These are phyloP conservation scores for Botrytis sinoallii DNA, from an alignment of 2,329 filamentous ascomycete genomes.

Conservation along the genomic window DNA sequence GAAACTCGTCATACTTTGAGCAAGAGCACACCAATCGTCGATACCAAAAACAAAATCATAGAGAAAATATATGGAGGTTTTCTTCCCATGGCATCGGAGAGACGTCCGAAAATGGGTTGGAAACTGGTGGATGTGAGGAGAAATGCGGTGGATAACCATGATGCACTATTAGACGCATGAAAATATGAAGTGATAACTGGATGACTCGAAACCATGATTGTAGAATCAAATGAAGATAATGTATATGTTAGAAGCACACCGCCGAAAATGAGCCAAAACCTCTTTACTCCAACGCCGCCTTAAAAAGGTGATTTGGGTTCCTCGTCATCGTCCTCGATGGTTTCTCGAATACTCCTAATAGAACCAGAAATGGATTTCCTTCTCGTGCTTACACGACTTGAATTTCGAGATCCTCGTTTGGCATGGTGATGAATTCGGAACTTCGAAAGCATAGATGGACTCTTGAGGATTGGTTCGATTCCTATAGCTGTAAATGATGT, in stretches of 20 bases:
- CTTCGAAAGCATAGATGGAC: conserved; percentile 35
- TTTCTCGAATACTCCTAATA: conserved; percentile 22
- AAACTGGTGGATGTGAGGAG: conserved; percentile 73
- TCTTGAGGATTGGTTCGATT: conserved; percentile 35
- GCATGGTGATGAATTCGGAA: conserved; percentile 30
- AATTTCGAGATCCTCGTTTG: conserved; percentile 21
- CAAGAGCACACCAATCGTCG: conserved; percentile 69
- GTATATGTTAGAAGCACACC: conserved; percentile 58
- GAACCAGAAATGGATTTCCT: conserved; percentile 29
- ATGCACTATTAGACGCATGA: conserved; percentile 71
- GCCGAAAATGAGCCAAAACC: conserved; percentile 61
- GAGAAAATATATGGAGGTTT: conserved; percentile 63
- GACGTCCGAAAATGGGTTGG: conserved; percentile 69
- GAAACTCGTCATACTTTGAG: conserved; percentile 64
- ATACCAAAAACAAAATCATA: conserved; percentile 59
- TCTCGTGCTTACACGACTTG: conserved; percentile 26
- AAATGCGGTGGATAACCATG: conserved; percentile 79
- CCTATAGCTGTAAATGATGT: conserved; percentile 33
- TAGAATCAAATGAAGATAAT: conserved; percentile 67
- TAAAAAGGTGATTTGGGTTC: conserved; percentile 37
- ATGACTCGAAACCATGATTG: conserved; percentile 78
- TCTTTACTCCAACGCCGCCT: conserved; percentile 45
- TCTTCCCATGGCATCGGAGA: conserved; percentile 71
- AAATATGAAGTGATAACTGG: conserved; percentile 82
- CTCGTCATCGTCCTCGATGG: conserved; percentile 20